These are phyloP conservation scores for Lactifluus pinguis DNA, from an alignment of 768 basidiomycete genomes.

Conservation along the genomic window DNA sequence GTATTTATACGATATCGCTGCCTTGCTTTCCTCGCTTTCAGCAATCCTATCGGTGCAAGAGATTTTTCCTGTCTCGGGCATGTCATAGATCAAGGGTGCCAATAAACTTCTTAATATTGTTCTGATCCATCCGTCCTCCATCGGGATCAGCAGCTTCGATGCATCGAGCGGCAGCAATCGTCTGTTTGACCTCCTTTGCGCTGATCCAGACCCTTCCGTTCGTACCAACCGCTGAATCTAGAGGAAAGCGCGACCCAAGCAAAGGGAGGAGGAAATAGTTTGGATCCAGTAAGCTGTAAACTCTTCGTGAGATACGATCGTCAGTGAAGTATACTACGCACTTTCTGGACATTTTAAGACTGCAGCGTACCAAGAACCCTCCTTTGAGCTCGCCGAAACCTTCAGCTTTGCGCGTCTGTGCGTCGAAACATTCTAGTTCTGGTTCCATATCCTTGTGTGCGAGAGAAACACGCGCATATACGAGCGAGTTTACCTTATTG, in stretches of 20 bases:
- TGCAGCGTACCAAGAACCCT: conserved; percentile 75
- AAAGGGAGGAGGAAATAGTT: conserved; percentile 75
- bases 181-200: conserved; percentile 61
- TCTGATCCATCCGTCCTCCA: conserved; percentile 52
- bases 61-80: background rate
- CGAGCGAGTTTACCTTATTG: conserved; percentile 71
- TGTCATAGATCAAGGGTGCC: conserved; percentile 34
- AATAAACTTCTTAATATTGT: conserved; percentile 44
- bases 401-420: conserved; percentile 83
- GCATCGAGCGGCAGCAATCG: conserved; percentile 67
- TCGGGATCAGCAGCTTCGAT: conserved; percentile 78
- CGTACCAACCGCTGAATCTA: conserved; percentile 82
- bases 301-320: background rate
- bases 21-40: conserved; percentile 1
- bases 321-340: conserved; percentile 32
- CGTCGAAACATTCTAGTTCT: conserved; percentile 93
- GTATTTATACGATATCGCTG: conserved; percentile 8
- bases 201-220: conserved; percentile 92
- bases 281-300: conserved; percentile 62
- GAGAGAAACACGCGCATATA: conserved; percentile 88
- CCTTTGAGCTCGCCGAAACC: conserved; percentile 92
- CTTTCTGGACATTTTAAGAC: conserved; percentile 80
- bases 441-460: conserved; percentile 99
- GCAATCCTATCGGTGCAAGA: background rate
- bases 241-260: conserved; percentile 72